Evolutionary conservation across 306 rosid genomes (phyloP).

Genomic region (Macrotyloma uniflorum): DNA sequence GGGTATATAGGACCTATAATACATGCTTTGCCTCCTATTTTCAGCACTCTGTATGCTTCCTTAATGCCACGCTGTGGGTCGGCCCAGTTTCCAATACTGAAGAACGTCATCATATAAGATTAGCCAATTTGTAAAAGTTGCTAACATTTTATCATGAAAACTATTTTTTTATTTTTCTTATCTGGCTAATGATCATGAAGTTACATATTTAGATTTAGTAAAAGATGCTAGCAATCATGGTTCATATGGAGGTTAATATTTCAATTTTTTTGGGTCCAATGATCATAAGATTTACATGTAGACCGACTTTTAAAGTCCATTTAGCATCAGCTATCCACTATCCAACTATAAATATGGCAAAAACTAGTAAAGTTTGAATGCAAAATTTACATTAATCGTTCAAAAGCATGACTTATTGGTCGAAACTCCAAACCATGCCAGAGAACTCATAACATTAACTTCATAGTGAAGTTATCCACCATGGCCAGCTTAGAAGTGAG

Average conservation of each 20-base stretch:
- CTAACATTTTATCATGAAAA: neutral
- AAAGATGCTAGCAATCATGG: neutral
- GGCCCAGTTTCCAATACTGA: constrained; percentile 89
- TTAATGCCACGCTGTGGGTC: constrained; percentile 89
- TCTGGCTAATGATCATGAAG: constrained; percentile 11
- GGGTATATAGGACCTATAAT: constrained; percentile 90
- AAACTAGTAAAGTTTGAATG: neutral
- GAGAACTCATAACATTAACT: neutral
- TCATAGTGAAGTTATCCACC: neutral
- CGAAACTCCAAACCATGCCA: neutral
- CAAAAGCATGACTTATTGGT: neutral
- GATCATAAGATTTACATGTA: neutral
- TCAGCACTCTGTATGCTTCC: constrained; percentile 86
- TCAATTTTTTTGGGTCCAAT: neutral
- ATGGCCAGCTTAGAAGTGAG: too few species aligned
- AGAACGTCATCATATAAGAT: constrained; percentile 13
- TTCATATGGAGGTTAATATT: neutral
- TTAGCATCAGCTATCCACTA: neutral
- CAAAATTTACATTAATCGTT: neutral
- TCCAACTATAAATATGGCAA: neutral
- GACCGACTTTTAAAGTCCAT: neutral
- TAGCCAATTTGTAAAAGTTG: constrained; percentile 14
- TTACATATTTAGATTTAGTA: neutral
- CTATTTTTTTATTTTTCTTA: neutral
- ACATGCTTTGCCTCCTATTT: constrained; percentile 85